phyloP scores from a whole-genome alignment of 75 land plant genomes.

The Pseudotsuga menziesii region DNA sequence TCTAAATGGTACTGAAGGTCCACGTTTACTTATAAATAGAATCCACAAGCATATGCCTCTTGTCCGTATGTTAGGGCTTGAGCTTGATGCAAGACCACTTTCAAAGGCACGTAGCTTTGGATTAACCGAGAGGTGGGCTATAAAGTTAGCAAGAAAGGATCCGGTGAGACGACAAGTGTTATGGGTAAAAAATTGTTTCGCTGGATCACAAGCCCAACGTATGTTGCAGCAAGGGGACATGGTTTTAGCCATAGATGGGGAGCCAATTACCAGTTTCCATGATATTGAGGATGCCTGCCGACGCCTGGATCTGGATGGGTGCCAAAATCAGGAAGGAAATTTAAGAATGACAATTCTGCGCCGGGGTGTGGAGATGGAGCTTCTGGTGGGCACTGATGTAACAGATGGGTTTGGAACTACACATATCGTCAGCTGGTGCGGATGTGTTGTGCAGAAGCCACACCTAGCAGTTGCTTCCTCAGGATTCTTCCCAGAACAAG shows the following conservation, averaged over 20 bases:
- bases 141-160: slow-evolving; percentile 80
- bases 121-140: slow-evolving; percentile 73
- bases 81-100: slow-evolving; percentile 82
- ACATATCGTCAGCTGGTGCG: slow-evolving; percentile 86
- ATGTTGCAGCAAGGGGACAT: slow-evolving; percentile 79
- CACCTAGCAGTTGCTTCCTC: too few relatives aligned
- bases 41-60: slow-evolving; percentile 67
- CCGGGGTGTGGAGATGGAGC: slow-evolving; percentile 64
- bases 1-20: slow-evolving; percentile 53
- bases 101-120: slow-evolving; percentile 91
- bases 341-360: not conserved
- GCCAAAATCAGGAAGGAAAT: not conserved
- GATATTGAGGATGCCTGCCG: slow-evolving; percentile 78
- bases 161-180: slow-evolving; percentile 75
- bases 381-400: slow-evolving; percentile 80
- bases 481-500: too few relatives aligned
- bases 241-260: slow-evolving; percentile 72
- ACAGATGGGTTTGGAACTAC: slow-evolving; percentile 90
- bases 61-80: slow-evolving; percentile 70
- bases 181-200: slow-evolving; percentile 78
- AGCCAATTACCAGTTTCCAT: slow-evolving; percentile 76
- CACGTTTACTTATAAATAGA: slow-evolving; percentile 68
- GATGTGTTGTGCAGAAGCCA: slow-evolving; percentile 3
- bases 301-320: slow-evolving; percentile 16
- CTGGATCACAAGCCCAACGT: slow-evolving; percentile 75